Evolutionary conservation across 78 protist species (phyloP), one percentile per base, ranked within the genome.

Genomic region (Goniomonas avonlea): DNA sequence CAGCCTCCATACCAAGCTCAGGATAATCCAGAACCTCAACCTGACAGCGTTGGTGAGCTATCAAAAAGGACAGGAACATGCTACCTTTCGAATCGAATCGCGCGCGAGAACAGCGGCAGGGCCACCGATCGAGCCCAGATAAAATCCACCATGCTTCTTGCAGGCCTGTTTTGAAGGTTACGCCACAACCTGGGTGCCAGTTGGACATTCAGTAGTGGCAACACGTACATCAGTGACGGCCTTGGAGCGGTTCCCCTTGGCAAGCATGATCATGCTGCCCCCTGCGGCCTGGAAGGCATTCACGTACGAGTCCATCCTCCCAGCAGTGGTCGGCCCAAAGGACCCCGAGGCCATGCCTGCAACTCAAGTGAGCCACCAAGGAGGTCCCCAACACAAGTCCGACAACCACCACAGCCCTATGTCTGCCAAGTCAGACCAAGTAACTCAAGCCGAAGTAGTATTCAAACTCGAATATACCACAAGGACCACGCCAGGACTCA

Each of bases 51-150:
- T 45, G 53, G 53, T 45, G 53, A 45, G 53, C 9, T 17, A 45
- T n/a, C n/a, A n/a, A n/a, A n/a, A n/a, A n/a, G n/a, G n/a, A n/a
- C n/a, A n/a, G n/a, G n/a, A n/a, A n/a, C n/a, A n/a, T n/a, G n/a
- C n/a, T n/a, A n/a, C n/a, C n/a, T n/a, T n/a, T n/a, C n/a, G n/a
- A n/a, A n/a, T n/a, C n/a, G n/a, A n/a, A n/a, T n/a, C n/a, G n/a
- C n/a, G n/a, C n/a, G n/a, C n/a, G 50, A 43, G 50, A 11, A 78
- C 73, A 5, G 95, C 95, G 0, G 95, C 95, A 0, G 95, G 95
- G 1, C 95, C 95, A 0, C 95, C 95, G 58, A 91, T 85, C 40
- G 93, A 89, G 40, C 95, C 94, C n/a, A 91, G 74, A 86, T 91
- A 91, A 86, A 91, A 91, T 43, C 95, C 95, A 27, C 89, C 89